Percentiles rank a stretch among this genome's conserved stretches.
Conservation (phyloP, 2,329 filamentous ascomycete genomes). For the Aspergillus udagawae region DNA sequence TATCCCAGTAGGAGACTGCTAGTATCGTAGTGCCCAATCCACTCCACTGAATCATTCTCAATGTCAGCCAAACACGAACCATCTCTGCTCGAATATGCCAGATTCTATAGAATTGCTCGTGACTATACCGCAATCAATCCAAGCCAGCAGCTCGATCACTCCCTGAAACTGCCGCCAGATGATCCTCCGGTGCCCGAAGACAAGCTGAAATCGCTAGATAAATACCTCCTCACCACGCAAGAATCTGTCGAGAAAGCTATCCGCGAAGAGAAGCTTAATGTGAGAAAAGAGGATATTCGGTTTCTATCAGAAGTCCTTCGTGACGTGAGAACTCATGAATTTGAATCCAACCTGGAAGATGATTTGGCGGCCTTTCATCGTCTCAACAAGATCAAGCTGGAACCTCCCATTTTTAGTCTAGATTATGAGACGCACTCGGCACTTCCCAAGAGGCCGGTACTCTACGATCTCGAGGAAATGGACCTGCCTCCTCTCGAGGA, state of each 20-base stretch:
- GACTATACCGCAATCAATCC: conserved; percentile 33
- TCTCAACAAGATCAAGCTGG: conserved; percentile 36
- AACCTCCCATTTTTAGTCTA: conserved; percentile 44
- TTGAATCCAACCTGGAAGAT: conserved; percentile 14
- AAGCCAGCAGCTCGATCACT: conserved; percentile 11
- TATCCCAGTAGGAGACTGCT: neutral
- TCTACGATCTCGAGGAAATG: neutral
- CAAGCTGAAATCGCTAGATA: conserved; percentile 12
- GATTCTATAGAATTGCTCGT: conserved; percentile 40
- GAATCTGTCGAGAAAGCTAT: conserved; percentile 8
- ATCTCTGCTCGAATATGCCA: conserved; percentile 46
- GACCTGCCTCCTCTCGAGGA: neutral
- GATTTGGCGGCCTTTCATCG: conserved; percentile 18
- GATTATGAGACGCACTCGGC: conserved; percentile 43
- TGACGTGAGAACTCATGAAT: conserved; percentile 8
- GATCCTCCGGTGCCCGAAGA: conserved; percentile 11
- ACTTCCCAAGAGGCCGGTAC: conserved; percentile 31
- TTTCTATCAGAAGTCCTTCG: conserved; percentile 29
- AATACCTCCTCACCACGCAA: conserved; percentile 12
- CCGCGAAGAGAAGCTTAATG: conserved; percentile 30
- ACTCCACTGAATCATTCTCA: neutral
- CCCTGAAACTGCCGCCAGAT: conserved; percentile 9
- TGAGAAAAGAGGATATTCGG: conserved; percentile 26
- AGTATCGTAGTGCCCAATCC: neutral
- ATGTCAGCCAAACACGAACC: conserved; percentile 23